phyloP scores from a whole-genome alignment of 192 early-diverging fungal species.

The Spizellomyces sp. region DNA sequence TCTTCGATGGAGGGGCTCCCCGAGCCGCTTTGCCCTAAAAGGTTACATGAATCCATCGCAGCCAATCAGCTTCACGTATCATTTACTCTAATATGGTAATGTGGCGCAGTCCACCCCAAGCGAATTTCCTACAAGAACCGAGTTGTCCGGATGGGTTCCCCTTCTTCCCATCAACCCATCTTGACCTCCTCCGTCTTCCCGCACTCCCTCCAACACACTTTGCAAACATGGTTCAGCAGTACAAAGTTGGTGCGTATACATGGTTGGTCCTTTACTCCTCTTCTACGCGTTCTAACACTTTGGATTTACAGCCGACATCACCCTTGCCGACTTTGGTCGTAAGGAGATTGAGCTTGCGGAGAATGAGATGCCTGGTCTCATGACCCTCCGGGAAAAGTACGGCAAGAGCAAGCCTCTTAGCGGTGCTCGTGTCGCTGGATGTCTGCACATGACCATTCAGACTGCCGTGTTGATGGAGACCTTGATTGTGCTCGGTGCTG shows the following conservation, averaged over 20 bases:
- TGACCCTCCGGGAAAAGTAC: constrained; percentile 92
- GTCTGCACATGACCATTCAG: constrained; percentile 99
- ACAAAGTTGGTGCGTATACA: constrained; percentile 42
- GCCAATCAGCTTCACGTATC: too few relatives aligned
- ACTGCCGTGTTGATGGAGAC: constrained; percentile 98
- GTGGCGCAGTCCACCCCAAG: too few relatives aligned
- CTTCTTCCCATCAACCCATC: background rate
- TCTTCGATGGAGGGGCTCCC: too few relatives aligned
- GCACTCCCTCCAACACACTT: background rate
- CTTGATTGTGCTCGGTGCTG: constrained; percentile 90
- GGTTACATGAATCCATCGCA: too few relatives aligned
- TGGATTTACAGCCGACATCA: constrained; percentile 71
- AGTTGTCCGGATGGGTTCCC: background rate
- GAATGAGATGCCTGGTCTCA: constrained; percentile 99
- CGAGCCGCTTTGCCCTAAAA: too few relatives aligned
- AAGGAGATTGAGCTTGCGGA: constrained; percentile 96
- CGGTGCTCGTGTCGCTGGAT: constrained; percentile 96
- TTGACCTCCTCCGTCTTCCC: background rate
- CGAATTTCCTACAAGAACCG: too few relatives aligned
- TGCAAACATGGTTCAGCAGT: constrained; percentile 34
- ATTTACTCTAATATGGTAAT: too few relatives aligned
- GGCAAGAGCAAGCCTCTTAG: constrained; percentile 83
- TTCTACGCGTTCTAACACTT: background rate
- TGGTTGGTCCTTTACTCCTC: background rate
- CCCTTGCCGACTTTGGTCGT: constrained; percentile 90